A percentile compares a stretch with the other conserved stretches of the same genome.
phyloP scores from a whole-genome alignment of 2,329 filamentous ascomycete genomes.

The Fusarium mundagurra region DNA sequence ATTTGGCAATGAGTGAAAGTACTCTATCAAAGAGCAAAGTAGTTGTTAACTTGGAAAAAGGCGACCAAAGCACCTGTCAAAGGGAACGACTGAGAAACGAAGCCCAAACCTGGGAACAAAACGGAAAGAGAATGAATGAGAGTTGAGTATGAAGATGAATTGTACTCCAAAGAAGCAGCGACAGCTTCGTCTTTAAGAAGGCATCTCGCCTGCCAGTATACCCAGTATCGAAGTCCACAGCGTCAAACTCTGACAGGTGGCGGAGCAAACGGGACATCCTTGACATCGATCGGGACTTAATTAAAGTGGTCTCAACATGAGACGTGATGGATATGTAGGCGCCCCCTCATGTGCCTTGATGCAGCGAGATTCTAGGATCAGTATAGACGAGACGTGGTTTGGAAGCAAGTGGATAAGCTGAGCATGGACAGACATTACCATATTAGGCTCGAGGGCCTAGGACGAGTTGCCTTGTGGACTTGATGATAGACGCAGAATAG shows the following conservation, averaged over 20 bases:
- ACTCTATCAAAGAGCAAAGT: slow-evolving; percentile 43
- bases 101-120: slow-evolving; percentile 38
- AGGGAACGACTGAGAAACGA: slow-evolving; percentile 43
- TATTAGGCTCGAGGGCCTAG: slow-evolving; percentile 24
- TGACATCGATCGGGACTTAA: slow-evolving; percentile 39
- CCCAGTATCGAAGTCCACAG: slow-evolving; percentile 10
- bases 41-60: slow-evolving; percentile 33
- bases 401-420: slow-evolving; percentile 15
- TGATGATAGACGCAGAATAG: slow-evolving; percentile 14
- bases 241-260: slow-evolving; percentile 22
- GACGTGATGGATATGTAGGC: slow-evolving; percentile 37
- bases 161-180: slow-evolving; percentile 13
- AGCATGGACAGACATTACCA: slow-evolving; percentile 24
- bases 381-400: slow-evolving; percentile 32
- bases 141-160: slow-evolving; percentile 29
- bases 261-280: slow-evolving; percentile 29
- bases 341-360: slow-evolving; percentile 19
- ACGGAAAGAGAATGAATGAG: slow-evolving; percentile 34
- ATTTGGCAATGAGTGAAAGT: slow-evolving; percentile 36
- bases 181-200: slow-evolving; percentile 33
- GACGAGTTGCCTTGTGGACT: slow-evolving; percentile 2
- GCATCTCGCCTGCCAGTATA: slow-evolving; percentile 4
- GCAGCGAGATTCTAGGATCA: slow-evolving; percentile 10
- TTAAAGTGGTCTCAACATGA: slow-evolving; percentile 43
- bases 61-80: slow-evolving; percentile 41